Evolutionary conservation across 108 stramenopile genomes (phyloP), one percentile per base, ranked within the genome.

Genomic region (Fragilaria crotonensis): DNA sequence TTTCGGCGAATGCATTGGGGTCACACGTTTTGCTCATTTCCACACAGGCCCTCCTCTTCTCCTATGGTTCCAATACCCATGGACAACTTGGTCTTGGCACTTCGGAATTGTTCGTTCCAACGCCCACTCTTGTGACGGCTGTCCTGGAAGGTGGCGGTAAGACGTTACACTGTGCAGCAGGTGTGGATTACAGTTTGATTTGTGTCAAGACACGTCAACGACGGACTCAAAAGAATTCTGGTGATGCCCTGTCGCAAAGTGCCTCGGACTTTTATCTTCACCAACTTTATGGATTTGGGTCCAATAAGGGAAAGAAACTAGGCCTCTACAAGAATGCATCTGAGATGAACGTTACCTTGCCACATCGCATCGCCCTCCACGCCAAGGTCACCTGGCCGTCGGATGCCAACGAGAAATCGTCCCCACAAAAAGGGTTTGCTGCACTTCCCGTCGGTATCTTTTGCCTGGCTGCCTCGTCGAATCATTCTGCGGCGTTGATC

Each of bases 231-330:
- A 29, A 25, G 21, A 57, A 63, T 2, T 23, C 61, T 31, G 51
- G 56, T 28, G 25, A 49, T 11, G 65, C 33, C 5, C 57, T 63
- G 44, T 45, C 53, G 66, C 61, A 59, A 48, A n/a, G n/a, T n/a
- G 36, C 36, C 11, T 11, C 36, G 14, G 11, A 41, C 14, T 69
- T 54, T 68, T 78, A 58, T 7, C 76, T 86, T 62, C 86, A 91
- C 49, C 90, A 91, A 63, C 59, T 88, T 41, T 91, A 91, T 66
- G 90, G 77, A 5, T 91, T 91, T 75, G 90, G 90, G 25, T 68
- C 70, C 51, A 91, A 91, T 56, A 66, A 82, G 41, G 64, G 71
- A 33, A 79, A 75, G 78, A 88, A 87, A 57, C 68, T 91, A 47
- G 90, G 90, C 11, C 52, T 91, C 58, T 62, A 80, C 5, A 75